Conservation (phyloP, 495 filamentous ascomycete species). For the Terfezia claveryi region DNA sequence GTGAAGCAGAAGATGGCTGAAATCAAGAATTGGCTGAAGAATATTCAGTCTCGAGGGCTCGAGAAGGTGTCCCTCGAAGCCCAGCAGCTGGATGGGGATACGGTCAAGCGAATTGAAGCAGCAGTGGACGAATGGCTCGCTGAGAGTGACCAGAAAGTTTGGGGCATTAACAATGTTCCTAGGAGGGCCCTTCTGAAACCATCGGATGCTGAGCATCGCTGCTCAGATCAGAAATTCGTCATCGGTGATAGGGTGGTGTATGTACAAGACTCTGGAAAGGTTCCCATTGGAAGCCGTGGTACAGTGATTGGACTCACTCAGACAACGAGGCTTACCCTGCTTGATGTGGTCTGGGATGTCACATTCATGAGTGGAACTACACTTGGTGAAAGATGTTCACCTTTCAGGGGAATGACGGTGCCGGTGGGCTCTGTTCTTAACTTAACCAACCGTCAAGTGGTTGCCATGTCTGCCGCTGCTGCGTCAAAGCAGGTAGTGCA, state of each 20-base stretch:
- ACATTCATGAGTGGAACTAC: slow-evolving; percentile 93
- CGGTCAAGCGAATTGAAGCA: slow-evolving; percentile 58
- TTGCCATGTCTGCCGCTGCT: not conserved
- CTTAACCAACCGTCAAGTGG: slow-evolving; percentile 31
- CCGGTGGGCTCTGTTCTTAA: slow-evolving; percentile 67
- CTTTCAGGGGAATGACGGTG: slow-evolving; percentile 88
- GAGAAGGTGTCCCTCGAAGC: slow-evolving; percentile 87
- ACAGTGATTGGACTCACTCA: slow-evolving; percentile 83
- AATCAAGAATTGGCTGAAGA: slow-evolving; percentile 79
- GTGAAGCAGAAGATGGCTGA: slow-evolving; percentile 48
- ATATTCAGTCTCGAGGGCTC: slow-evolving; percentile 68
- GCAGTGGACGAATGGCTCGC: slow-evolving; percentile 40
- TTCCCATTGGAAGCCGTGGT: slow-evolving; percentile 76
- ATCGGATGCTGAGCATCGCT: slow-evolving; percentile 70
- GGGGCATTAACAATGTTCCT: slow-evolving; percentile 50
- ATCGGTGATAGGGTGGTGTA: slow-evolving; percentile 87
- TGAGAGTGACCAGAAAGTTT: slow-evolving; percentile 25
- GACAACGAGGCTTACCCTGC: slow-evolving; percentile 52
- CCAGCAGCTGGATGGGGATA: slow-evolving; percentile 79
- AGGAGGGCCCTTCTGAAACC: slow-evolving; percentile 75
- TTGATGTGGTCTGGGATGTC: slow-evolving; percentile 83
- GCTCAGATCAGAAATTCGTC: slow-evolving; percentile 62
- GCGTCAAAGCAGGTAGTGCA: not conserved
- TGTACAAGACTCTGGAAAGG: slow-evolving; percentile 76
- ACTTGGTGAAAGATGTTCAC: slow-evolving; percentile 71